These are phyloP conservation scores for Trichomonascus vanleenenianus DNA, from an alignment of 805 yeast species.

Conservation along the genomic window DNA sequence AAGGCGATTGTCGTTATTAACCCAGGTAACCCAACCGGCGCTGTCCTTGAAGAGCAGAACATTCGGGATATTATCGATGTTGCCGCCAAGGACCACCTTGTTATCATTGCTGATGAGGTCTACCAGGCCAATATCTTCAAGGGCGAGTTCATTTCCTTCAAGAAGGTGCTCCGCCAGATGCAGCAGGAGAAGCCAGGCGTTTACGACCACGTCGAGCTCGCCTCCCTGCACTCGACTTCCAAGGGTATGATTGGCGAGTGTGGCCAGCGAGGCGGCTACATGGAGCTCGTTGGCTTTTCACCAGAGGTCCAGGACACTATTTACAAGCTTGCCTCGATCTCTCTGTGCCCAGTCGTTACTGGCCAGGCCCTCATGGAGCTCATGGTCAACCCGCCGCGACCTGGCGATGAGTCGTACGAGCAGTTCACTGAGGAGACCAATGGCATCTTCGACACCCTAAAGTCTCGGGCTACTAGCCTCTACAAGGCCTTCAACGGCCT, in stretches of 20 bases:
- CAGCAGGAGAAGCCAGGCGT: conserved; percentile 44
- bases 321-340: conserved; percentile 81
- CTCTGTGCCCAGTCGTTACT: conserved; percentile 87
- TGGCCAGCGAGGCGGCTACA: conserved; percentile 99
- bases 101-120: conserved; percentile 94
- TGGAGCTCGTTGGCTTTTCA: conserved; percentile 83
- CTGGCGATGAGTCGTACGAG: conserved; percentile 69
- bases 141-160: conserved; percentile 78
- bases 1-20: conserved; percentile 86
- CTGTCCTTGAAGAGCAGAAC: conserved; percentile 56
- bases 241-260: conserved; percentile 98
- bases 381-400: conserved; percentile 85
- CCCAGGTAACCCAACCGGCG: conserved; percentile 98
- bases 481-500: conserved; percentile 64
- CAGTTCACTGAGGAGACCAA: conserved; percentile 55
- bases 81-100: conserved; percentile 79
- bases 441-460: conserved; percentile 54
- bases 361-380: conserved; percentile 92
- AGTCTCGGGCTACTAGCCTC: conserved; percentile 53
- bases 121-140: conserved; percentile 87
- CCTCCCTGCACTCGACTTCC: conserved; percentile 93
- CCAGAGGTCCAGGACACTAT: conserved; percentile 62
- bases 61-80: conserved; percentile 66
- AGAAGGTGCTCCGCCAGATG: conserved; percentile 63
- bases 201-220: conserved; percentile 73